Evolutionary conservation across 2,329 filamentous ascomycete genomes (phyloP), one percentile per base, ranked within the genome.

Genomic region (Talaromyces sp.): DNA sequence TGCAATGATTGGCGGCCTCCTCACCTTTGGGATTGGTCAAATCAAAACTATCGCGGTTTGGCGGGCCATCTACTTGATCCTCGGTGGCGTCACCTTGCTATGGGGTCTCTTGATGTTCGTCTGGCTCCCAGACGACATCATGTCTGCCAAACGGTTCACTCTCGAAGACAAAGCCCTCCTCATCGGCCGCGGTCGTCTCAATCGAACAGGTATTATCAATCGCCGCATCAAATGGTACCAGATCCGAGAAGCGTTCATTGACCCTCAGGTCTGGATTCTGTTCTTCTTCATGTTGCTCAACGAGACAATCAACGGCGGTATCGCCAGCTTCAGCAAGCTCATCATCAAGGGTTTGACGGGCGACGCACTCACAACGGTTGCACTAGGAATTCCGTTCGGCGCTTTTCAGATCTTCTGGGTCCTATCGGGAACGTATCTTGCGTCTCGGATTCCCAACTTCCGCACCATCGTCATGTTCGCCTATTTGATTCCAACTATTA

Each of bases 321-420:
- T 85, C 8, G 81, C 84, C 5, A 86, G 84, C 68, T 86, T 86
- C 67, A 81, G 82, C 45, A 86, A 84, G 63, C 77, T 85, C 25
- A 86, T 86, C 63, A 80, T 86, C 70, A 74, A 74, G 60, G 73
- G 73, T 11, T 64, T 75, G 17, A 85, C 85, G 64, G 79, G 82
- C 1, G 76, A 81, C 58, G 68, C 81, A 0, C 75, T 85, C 0
- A 70, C 77, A 7, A 85, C 85, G 0, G 84, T 83, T 0, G 81
- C 81, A 0, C 77, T 84, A 3, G 85, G 84, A 0, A 86, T 87
- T 36, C 85, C 85, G 0, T 79, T 82, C 51, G 85, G 85, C 5
- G 81, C 78, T 1, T 85, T 84, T 69, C 83, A 85, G 63, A 78
- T 85, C 2, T 72, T 85, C n/a, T 82, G 87, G 40, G 78, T 87